phyloP scores from a whole-genome alignment of 805 yeast species.

The Ogataea pilisensis region DNA sequence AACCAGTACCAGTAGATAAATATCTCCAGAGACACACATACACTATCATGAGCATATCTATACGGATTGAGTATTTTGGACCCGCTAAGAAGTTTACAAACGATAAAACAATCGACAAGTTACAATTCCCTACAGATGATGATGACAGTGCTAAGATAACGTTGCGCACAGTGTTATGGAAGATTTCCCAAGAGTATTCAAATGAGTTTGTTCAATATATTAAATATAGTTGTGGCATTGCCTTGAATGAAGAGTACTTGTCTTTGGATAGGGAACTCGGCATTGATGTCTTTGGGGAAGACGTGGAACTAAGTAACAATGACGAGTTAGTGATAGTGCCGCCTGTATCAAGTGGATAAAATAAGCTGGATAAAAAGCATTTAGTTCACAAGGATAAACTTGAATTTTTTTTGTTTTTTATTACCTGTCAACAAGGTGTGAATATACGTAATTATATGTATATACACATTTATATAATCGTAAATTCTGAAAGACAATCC shows the following conservation, averaged over 20 bases:
- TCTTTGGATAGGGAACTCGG: slow-evolving; percentile 14
- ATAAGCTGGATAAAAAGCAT: neutral
- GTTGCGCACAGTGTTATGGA: slow-evolving; percentile 5
- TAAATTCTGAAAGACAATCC: no score
- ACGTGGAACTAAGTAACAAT: slow-evolving; percentile 7
- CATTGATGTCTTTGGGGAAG: slow-evolving; percentile 4
- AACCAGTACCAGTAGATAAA: no score
- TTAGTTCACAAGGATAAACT: no score
- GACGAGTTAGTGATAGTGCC: slow-evolving; percentile 28
- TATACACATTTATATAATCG: no score
- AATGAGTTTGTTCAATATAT: slow-evolving; percentile 20
- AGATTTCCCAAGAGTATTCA: slow-evolving; percentile 10
- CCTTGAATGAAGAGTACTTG: slow-evolving; percentile 26
- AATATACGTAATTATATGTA: no score
- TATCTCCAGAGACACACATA: neutral
- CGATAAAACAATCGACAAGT: slow-evolving; percentile 12
- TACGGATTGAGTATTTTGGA: slow-evolving; percentile 28
- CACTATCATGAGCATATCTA: slow-evolving; percentile 4
- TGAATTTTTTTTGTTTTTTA: no score
- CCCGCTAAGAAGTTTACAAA: slow-evolving; percentile 29
- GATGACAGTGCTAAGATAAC: no score
- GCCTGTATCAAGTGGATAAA: slow-evolving; percentile 30
- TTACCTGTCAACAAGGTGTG: no score
- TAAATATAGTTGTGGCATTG: slow-evolving; percentile 24
- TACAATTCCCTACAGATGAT: neutral